A percentile compares a stretch with the other conserved stretches of the same genome.
Evolutionary conservation across 2,329 filamentous ascomycete genomes (phyloP).

Genomic region (Pestalotiopsis sp.): DNA sequence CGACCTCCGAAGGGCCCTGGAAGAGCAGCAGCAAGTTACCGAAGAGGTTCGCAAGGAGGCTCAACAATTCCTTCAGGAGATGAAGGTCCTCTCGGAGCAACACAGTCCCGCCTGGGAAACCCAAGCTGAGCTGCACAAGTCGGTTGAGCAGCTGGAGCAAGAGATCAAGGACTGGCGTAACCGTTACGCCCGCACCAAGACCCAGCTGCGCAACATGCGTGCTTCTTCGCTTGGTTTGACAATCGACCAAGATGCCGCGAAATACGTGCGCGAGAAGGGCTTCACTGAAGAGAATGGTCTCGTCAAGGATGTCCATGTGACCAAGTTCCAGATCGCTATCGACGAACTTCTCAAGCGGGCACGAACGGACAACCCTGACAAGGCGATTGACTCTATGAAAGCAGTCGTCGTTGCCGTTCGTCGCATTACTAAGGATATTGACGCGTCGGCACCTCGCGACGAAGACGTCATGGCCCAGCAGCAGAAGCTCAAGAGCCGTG

Average conservation of each 20-base stretch:
- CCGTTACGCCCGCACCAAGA: constrained; percentile 85
- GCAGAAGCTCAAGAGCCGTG: constrained; percentile 74
- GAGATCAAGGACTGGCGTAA: constrained; percentile 90
- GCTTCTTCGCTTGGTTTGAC: constrained; percentile 77
- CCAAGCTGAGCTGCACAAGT: constrained; percentile 76
- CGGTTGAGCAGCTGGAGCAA: constrained; percentile 75
- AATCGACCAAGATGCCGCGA: constrained; percentile 70
- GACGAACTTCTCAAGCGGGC: constrained; percentile 85
- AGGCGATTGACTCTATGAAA: constrained; percentile 85
- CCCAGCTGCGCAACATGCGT: constrained; percentile 80
- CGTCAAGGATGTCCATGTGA: constrained; percentile 90
- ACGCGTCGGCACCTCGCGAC: constrained; percentile 56
- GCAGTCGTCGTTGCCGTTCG: constrained; percentile 80
- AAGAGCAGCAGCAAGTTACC: constrained; percentile 79
- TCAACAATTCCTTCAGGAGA: constrained; percentile 81
- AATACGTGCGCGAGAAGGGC: constrained; percentile 65
- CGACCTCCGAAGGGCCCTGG: constrained; percentile 64
- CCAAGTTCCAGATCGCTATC: constrained; percentile 91
- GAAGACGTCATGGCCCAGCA: constrained; percentile 60
- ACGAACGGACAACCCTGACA: constrained; percentile 71
- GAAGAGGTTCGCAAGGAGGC: constrained; percentile 87
- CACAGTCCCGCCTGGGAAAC: constrained; percentile 79
- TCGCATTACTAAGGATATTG: constrained; percentile 81
- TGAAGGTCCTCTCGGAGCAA: constrained; percentile 82
- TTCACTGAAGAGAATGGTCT: constrained; percentile 74